Percentiles rank a stretch among this genome's conserved stretches.
These are phyloP conservation scores for Parafenestella ontariensis DNA, from an alignment of 2,329 filamentous ascomycete genomes.

Conservation along the genomic window DNA sequence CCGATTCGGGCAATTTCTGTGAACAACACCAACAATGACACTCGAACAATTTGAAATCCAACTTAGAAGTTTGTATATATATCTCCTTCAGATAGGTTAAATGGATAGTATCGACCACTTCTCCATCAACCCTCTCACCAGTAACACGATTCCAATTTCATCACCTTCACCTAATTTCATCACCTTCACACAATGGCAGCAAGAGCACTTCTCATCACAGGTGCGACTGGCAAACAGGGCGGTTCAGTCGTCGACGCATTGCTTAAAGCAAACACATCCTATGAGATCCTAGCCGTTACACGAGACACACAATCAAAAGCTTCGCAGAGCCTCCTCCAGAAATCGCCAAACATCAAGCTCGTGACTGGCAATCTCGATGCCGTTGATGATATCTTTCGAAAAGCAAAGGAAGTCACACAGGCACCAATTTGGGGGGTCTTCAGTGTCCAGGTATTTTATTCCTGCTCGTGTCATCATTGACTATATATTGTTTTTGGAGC, in stretches of 20 bases:
- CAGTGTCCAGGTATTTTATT: conserved; percentile 33
- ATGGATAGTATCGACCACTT: not conserved
- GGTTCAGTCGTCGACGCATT: conserved; percentile 51
- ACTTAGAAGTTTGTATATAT: not conserved
- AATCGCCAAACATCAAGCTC: conserved; percentile 59
- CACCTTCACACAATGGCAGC: conserved; percentile 4
- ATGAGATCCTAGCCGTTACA: conserved; percentile 65
- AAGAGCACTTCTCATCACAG: conserved; percentile 47
- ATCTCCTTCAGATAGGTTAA: not conserved
- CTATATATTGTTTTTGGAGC: not conserved
- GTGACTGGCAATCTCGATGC: conserved; percentile 63
- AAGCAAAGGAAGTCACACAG: conserved; percentile 45
- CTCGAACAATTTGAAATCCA: not conserved
- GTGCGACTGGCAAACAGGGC: conserved; percentile 56
- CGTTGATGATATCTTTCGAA: conserved; percentile 57
- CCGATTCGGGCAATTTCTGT: not conserved
- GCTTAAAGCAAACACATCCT: conserved; percentile 42
- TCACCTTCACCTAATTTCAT: not conserved
- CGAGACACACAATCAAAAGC: conserved; percentile 58
- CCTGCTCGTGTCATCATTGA: not conserved
- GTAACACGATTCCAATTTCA: not conserved
- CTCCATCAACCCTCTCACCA: not conserved
- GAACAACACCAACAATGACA: not conserved
- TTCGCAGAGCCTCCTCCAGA: conserved; percentile 56
- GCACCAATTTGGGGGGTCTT: conserved; percentile 42